phyloP scores from a whole-genome alignment of 2,329 filamentous ascomycete genomes.

The Neopestalotiopsis rosae region DNA sequence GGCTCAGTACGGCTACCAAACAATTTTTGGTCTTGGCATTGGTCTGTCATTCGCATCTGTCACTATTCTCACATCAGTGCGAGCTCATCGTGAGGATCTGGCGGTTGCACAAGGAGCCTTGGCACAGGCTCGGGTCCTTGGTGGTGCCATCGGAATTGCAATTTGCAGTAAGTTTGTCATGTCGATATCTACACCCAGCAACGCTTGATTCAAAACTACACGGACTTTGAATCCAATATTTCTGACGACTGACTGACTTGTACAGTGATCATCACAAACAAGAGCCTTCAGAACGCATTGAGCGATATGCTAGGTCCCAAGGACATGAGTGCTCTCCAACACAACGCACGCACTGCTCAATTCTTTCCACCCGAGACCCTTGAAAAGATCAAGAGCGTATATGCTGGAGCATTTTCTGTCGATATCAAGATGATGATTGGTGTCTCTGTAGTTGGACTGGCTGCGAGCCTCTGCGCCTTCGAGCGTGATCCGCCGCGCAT shows the following conservation, averaged over 20 bases:
- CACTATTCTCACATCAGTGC: constrained; percentile 62
- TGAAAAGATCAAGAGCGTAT: constrained; percentile 44
- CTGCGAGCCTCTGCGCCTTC: constrained; percentile 49
- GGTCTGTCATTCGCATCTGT: constrained; percentile 62
- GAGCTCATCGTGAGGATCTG: constrained; percentile 53
- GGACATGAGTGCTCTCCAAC: constrained; percentile 49
- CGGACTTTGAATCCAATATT: not conserved
- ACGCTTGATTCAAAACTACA: not conserved
- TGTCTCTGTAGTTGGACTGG: constrained; percentile 47
- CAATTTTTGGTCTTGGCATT: constrained; percentile 63
- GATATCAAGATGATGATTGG: constrained; percentile 54
- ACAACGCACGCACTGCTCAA: constrained; percentile 46
- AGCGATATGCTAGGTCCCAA: constrained; percentile 38
- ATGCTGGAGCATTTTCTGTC: constrained; percentile 50
- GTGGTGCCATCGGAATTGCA: constrained; percentile 64
- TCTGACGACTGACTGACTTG: not conserved
- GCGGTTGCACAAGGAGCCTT: constrained; percentile 65
- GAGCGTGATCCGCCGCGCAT: constrained; percentile 45
- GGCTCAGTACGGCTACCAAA: constrained; percentile 59
- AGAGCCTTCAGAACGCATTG: constrained; percentile 45
- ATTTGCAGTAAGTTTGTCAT: constrained; percentile 48
- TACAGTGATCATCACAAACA: constrained; percentile 55
- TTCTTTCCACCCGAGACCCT: constrained; percentile 39
- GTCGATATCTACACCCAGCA: not conserved
- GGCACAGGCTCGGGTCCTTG: constrained; percentile 64